Evolutionary conservation across 352 stramenopile species (phyloP).

Genomic region (Ophiocytium majus): DNA sequence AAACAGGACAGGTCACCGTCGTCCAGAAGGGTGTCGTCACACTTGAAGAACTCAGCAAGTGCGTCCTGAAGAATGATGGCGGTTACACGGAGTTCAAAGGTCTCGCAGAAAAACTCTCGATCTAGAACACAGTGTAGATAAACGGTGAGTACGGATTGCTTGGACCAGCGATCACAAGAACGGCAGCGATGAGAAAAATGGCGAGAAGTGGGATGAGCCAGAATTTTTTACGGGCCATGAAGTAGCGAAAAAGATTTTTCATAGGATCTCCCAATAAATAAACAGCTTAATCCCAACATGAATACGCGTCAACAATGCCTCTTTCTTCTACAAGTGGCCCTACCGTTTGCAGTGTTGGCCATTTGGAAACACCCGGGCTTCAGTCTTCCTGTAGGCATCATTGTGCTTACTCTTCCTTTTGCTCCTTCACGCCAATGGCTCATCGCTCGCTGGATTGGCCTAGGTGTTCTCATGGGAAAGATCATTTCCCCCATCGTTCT

Average conservation of each 20-base stretch:
- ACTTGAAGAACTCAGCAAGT: background rate
- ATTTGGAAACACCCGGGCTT: too few relatives aligned
- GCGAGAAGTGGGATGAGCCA: background rate
- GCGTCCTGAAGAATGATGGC: background rate
- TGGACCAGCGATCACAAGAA: background rate
- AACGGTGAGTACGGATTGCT: conserved; percentile 6
- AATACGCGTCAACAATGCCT: too few relatives aligned
- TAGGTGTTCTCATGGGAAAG: too few relatives aligned
- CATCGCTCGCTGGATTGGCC: too few relatives aligned
- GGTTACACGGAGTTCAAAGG: background rate
- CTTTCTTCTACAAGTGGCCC: too few relatives aligned
- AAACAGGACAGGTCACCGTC: background rate
- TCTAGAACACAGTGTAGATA: conserved; percentile 13
- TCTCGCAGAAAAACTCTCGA: conserved; percentile 2
- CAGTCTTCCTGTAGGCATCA: too few relatives aligned
- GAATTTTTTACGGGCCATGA: conserved; percentile 5
- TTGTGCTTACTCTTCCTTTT: too few relatives aligned
- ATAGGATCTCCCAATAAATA: too few relatives aligned
- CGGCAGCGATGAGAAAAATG: background rate
- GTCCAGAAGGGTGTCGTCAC: background rate
- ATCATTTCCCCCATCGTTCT: too few relatives aligned
- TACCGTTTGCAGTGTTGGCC: too few relatives aligned
- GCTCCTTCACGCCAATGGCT: too few relatives aligned
- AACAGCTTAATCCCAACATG: too few relatives aligned
- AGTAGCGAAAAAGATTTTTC: conserved; percentile 12